phyloP scores from a whole-genome alignment of 768 basidiomycete species.

The Kwoniella mangroviensis region DNA sequence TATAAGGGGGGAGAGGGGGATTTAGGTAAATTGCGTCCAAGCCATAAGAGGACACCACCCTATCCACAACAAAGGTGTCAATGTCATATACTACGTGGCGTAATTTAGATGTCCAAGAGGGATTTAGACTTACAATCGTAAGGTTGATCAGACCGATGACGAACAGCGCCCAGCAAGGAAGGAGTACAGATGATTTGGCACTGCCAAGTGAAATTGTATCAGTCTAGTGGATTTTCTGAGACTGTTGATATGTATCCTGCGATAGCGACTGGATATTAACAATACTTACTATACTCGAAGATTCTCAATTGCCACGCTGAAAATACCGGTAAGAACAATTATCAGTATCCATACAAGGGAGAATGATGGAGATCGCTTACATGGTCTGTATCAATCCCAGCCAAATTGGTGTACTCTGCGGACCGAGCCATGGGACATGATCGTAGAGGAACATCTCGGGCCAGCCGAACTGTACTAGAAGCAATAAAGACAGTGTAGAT shows the following conservation, averaged over 20 bases:
- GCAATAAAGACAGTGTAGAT: slow-evolving; percentile 9
- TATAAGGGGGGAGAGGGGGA: slow-evolving; percentile 36
- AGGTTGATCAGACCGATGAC: slow-evolving; percentile 37
- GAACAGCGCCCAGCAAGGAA: slow-evolving; percentile 37
- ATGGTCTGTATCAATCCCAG: slow-evolving; percentile 36
- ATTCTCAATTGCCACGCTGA: slow-evolving; percentile 29
- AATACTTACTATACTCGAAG: slow-evolving; percentile 42
- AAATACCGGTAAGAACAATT: neutral
- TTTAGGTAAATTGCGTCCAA: slow-evolving; percentile 37
- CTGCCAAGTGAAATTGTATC: slow-evolving; percentile 14
- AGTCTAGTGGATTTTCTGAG: no score
- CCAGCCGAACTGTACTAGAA: slow-evolving; percentile 34
- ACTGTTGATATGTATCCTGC: no score
- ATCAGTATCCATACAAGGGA: neutral
- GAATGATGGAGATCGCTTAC: slow-evolving; percentile 22
- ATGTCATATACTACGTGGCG: neutral
- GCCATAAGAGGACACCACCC: slow-evolving; percentile 25
- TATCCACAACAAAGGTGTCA: slow-evolving; percentile 2
- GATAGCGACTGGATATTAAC: no score
- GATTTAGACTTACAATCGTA: slow-evolving; percentile 22
- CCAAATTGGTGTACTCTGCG: slow-evolving; percentile 41
- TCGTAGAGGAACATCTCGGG: slow-evolving; percentile 42
- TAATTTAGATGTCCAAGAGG: neutral
- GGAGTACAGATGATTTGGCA: slow-evolving; percentile 23
- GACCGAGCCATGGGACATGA: slow-evolving; percentile 39